These are phyloP conservation scores for Phialophora verrucosa DNA, from an alignment of 2,329 filamentous ascomycete genomes.

Conservation along the genomic window DNA sequence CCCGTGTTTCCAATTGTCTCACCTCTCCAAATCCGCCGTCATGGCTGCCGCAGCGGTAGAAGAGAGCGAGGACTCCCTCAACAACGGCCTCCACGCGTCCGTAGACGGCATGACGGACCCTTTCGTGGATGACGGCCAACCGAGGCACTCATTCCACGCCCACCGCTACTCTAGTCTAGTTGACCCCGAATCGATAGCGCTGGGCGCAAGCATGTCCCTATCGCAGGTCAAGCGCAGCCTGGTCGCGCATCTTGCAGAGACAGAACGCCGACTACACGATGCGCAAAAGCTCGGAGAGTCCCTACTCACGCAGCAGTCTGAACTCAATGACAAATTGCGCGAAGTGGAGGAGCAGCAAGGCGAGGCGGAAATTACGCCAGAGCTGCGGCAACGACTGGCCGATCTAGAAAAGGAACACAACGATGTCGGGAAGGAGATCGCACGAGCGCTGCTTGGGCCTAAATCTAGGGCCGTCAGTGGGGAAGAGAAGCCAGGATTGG, in stretches of 20 bases:
- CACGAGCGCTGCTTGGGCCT: conserved; percentile 84
- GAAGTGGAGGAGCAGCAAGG: conserved; percentile 80
- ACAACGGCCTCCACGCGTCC: conserved; percentile 30
- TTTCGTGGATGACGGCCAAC: conserved; percentile 47
- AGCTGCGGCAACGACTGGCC: conserved; percentile 78
- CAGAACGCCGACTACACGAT: conserved; percentile 87
- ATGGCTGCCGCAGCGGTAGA: conserved; percentile 34
- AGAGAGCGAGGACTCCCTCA: conserved; percentile 21
- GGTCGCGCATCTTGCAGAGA: conserved; percentile 90
- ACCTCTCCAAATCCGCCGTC: conserved; percentile 10
- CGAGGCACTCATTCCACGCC: conserved; percentile 46
- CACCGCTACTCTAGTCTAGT: conserved; percentile 79
- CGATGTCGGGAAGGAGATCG: conserved; percentile 87
- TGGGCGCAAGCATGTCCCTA: conserved; percentile 78
- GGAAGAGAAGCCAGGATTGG: conserved; percentile 68
- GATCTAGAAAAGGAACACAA: conserved; percentile 96
- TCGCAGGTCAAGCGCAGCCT: conserved; percentile 86
- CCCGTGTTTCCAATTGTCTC: conserved; percentile 6
- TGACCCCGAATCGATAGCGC: conserved; percentile 77
- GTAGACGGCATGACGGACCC: conserved; percentile 43
- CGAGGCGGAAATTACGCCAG: conserved; percentile 79
- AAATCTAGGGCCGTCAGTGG: conserved; percentile 76
- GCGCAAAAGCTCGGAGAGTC: conserved; percentile 87
- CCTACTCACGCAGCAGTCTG: conserved; percentile 82
- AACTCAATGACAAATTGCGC: conserved; percentile 78